These are phyloP conservation scores for Naganishia friedmannii DNA, from an alignment of 768 basidiomycete species.

Conservation along the genomic window DNA sequence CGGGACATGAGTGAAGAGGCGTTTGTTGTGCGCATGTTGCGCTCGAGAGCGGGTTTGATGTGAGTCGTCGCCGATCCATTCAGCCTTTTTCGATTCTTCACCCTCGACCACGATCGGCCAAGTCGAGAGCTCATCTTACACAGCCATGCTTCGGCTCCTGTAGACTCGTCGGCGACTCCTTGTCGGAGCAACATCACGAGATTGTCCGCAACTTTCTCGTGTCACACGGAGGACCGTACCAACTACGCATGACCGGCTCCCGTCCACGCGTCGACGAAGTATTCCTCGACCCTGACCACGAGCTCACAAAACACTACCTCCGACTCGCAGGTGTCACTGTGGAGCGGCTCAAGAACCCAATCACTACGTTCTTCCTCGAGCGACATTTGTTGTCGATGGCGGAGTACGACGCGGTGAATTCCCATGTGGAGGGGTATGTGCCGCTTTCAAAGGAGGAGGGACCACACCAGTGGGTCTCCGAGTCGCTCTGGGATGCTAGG, in stretches of 20 bases:
- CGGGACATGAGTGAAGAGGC: conserved; percentile 7
- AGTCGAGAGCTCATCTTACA: not conserved
- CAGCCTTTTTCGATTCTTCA: no score
- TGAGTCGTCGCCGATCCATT: conserved; percentile 7
- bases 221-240: not conserved
- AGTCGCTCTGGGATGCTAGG: conserved; percentile 19
- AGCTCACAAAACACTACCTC: conserved; percentile 1
- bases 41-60: conserved; percentile 23
- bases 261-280: conserved; percentile 16
- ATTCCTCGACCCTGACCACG: conserved; percentile 19
- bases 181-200: conserved; percentile 25
- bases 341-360: conserved; percentile 1
- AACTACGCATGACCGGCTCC: not conserved
- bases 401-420: conserved; percentile 22
- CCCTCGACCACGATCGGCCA: no score
- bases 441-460: conserved; percentile 12
- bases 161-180: conserved; percentile 29
- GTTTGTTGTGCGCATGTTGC: conserved; percentile 29
- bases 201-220: conserved; percentile 14
- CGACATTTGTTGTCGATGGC: conserved; percentile 12
- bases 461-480: conserved; percentile 16
- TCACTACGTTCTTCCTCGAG: conserved; percentile 24
- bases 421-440: conserved; percentile 4
- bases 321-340: conserved; percentile 10
- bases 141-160: not conserved